phyloP scores from a whole-genome alignment of 1,284 basidiomycete genomes.

The Xerocomus amazonicus region DNA sequence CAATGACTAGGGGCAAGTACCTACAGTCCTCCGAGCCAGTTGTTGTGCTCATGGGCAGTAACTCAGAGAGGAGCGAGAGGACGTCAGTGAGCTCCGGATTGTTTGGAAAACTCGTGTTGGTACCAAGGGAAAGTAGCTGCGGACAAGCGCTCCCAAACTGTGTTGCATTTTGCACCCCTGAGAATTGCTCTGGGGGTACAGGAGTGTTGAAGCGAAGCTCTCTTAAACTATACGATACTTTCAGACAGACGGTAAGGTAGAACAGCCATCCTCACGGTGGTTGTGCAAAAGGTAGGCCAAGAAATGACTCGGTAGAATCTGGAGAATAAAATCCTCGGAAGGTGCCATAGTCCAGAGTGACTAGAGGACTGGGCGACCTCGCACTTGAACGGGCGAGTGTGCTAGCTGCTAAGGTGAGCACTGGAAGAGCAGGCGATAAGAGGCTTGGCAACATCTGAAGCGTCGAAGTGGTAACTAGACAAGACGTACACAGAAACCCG shows the following conservation, averaged over 20 bases:
- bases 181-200: conserved; percentile 3
- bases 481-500: no score
- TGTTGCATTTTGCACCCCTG: conserved; percentile 13
- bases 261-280: conserved; percentile 12
- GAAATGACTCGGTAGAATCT: conserved; percentile 18
- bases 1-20: neutral
- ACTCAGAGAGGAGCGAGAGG: conserved; percentile 1
- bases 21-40: conserved; percentile 17
- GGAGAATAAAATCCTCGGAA: conserved; percentile 20
- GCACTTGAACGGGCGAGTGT: neutral
- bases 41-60: conserved; percentile 6
- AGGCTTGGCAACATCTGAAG: neutral
- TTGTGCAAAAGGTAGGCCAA: conserved; percentile 21
- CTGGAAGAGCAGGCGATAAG: neutral
- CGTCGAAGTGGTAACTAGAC: neutral
- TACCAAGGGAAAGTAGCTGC: conserved; percentile 14
- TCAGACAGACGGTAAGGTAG: neutral
- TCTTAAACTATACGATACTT: conserved; percentile 7
- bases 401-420: neutral
- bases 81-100: conserved; percentile 11
- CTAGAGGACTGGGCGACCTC: conserved; percentile 1
- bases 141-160: conserved; percentile 25
- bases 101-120: conserved; percentile 4
- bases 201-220: conserved; percentile 16
- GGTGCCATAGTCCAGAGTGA: conserved; percentile 18